phyloP scores from a whole-genome alignment of 805 yeast species.

The Hanseniaspora hatyaiensis region DNA sequence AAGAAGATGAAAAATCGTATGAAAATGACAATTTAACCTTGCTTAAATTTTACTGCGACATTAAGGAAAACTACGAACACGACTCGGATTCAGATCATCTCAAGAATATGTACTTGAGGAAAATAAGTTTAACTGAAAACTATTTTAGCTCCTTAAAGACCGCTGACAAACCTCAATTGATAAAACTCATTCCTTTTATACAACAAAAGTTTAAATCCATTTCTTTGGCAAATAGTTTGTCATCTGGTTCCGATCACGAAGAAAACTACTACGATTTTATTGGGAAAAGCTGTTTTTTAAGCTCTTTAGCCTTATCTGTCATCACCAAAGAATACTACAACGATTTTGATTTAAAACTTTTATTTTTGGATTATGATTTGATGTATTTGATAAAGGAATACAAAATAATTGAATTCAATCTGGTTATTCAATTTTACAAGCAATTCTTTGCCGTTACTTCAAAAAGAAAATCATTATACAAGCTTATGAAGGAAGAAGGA shows the following conservation, averaged over 20 bases:
- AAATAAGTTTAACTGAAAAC: background rate
- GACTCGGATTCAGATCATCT: constrained; percentile 5
- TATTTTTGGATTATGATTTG: constrained; percentile 2
- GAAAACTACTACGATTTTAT: constrained; percentile 1
- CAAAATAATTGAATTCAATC: constrained; percentile 11
- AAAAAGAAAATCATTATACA: constrained; percentile 13
- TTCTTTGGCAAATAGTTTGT: background rate
- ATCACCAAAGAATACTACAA: constrained; percentile 11
- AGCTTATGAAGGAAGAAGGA: background rate
- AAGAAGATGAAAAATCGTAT: background rate
- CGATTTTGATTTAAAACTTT: background rate
- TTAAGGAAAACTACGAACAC: constrained; percentile 2
- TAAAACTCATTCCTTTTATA: constrained; percentile 3
- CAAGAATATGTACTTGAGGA: constrained; percentile 7
- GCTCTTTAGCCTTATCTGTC: constrained; percentile 3
- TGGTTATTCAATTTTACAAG: constrained; percentile 11
- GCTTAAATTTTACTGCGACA: constrained; percentile 1
- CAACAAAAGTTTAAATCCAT: background rate
- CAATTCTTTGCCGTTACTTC: constrained; percentile 5
- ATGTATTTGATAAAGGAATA: background rate
- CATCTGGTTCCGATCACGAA: background rate
- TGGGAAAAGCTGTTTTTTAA: constrained; percentile 11
- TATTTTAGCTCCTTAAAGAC: constrained; percentile 1
- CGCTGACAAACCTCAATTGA: background rate
- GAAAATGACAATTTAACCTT: background rate